Evolutionary conservation across 495 filamentous ascomycete species (phyloP).

Genomic region (Aspergillus sclerotioniger): DNA sequence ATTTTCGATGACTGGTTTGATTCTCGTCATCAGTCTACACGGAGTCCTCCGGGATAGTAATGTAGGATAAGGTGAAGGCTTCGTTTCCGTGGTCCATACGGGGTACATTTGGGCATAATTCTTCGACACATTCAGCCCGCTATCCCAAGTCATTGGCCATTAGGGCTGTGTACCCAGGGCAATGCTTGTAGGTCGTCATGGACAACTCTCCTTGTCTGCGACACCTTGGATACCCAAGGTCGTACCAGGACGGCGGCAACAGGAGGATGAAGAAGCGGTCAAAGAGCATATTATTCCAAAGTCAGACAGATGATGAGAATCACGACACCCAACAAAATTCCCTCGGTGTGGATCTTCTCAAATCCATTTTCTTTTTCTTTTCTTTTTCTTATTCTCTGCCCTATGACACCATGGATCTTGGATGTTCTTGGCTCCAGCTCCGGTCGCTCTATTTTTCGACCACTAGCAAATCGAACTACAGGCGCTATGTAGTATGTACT

Average conservation of each 20-base stretch:
- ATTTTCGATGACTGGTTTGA: too few relatives aligned
- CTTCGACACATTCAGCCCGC: neutral
- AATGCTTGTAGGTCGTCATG: neutral
- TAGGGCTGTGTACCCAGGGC: neutral
- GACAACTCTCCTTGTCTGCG: neutral
- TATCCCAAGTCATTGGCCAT: neutral
- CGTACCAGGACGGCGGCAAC: neutral
- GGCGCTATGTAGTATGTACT: neutral
- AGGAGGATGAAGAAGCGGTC: neutral
- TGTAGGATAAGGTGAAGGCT: neutral
- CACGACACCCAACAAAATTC: slow-evolving; percentile 8
- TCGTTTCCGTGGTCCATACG: neutral
- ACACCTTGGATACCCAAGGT: slow-evolving; percentile 1
- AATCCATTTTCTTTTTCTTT: slow-evolving; percentile 6
- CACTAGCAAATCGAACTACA: slow-evolving; percentile 8
- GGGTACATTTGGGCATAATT: neutral
- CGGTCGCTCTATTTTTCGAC: neutral
- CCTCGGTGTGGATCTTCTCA: neutral
- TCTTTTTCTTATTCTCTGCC: slow-evolving; percentile 9
- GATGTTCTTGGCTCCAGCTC: slow-evolving; percentile 3
- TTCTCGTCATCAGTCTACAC: too few relatives aligned
- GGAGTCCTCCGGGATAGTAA: too few relatives aligned
- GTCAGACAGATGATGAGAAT: neutral
- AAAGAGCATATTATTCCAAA: neutral
- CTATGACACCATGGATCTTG: slow-evolving; percentile 6